Evolutionary conservation across 192 early-diverging fungal genomes (phyloP).

Genomic region (Phycomyces blakesleeanus): DNA sequence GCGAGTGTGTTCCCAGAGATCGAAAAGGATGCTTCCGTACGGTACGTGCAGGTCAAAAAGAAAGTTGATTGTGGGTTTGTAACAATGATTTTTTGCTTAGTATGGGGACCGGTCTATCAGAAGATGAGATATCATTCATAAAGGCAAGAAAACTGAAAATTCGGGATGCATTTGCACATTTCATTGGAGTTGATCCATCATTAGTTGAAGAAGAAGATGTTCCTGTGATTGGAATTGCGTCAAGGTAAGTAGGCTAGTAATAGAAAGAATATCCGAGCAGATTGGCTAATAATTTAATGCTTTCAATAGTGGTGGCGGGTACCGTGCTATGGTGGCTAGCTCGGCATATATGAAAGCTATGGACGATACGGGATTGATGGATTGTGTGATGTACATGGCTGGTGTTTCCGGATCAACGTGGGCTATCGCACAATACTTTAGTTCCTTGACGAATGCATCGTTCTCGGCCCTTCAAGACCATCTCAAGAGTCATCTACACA

Average conservation of each 20-base stretch:
- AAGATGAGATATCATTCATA: slow-evolving; percentile 47
- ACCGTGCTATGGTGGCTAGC: slow-evolving; percentile 74
- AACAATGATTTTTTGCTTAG: slow-evolving; percentile 4
- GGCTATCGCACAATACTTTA: slow-evolving; percentile 50
- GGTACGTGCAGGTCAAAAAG: too few species aligned
- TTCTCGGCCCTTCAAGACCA: slow-evolving; percentile 33
- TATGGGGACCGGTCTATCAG: slow-evolving; percentile 35
- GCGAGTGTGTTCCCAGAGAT: slow-evolving; percentile 3
- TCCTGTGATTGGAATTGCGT: slow-evolving; percentile 65
- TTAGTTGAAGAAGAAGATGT: slow-evolving; percentile 65
- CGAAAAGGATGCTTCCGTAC: slow-evolving; percentile 1
- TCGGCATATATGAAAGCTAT: slow-evolving; percentile 62
- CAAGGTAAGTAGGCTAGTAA: slow-evolving; percentile 35
- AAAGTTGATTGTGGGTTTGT: too few species aligned
- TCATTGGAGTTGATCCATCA: slow-evolving; percentile 61
- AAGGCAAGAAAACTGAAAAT: slow-evolving; percentile 45
- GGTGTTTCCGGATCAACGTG: slow-evolving; percentile 62
- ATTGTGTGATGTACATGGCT: slow-evolving; percentile 68
- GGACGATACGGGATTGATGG: slow-evolving; percentile 58
- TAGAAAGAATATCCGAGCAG: too few species aligned
- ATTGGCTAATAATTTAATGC: neutral
- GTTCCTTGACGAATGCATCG: slow-evolving; percentile 31
- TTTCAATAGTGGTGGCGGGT: slow-evolving; percentile 65
- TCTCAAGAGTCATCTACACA: slow-evolving; percentile 40
- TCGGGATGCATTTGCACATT: slow-evolving; percentile 63